A percentile compares a stretch with the other conserved stretches of the same genome.
These are phyloP conservation scores for Entelexis paramagnoliae DNA, from an alignment of 1,139 yeast genomes.

Conservation along the genomic window DNA sequence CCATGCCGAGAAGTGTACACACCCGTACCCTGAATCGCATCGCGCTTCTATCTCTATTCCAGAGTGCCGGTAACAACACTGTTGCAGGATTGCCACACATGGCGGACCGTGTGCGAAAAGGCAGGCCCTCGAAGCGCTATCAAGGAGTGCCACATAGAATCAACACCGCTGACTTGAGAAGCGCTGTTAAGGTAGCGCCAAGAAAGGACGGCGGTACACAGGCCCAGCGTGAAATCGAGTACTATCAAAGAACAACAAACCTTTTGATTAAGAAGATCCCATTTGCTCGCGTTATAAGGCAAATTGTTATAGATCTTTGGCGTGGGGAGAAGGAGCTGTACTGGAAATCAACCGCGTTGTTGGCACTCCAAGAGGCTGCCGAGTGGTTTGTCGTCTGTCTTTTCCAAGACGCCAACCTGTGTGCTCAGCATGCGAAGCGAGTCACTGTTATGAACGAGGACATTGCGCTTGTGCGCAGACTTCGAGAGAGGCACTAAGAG, in stretches of 20 bases:
- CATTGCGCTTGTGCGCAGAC: slow-evolving; percentile 79
- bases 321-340: slow-evolving; percentile 48
- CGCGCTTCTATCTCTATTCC: too few relatives aligned
- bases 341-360: slow-evolving; percentile 83
- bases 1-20: too few relatives aligned
- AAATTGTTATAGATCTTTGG: slow-evolving; percentile 55
- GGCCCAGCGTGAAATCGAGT: slow-evolving; percentile 52
- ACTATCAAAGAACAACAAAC: slow-evolving; percentile 69
- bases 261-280: slow-evolving; percentile 73
- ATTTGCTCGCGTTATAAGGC: slow-evolving; percentile 77
- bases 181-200: slow-evolving; percentile 2
- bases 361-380: slow-evolving; percentile 87
- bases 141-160: slow-evolving; percentile 3
- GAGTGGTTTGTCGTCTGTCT: slow-evolving; percentile 81
- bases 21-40: too few relatives aligned
- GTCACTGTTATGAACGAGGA: slow-evolving; percentile 93
- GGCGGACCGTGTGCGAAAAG: slow-evolving; percentile 3
- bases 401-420: slow-evolving; percentile 78
- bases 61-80: too few relatives aligned
- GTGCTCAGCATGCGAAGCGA: slow-evolving; percentile 88
- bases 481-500: slow-evolving; percentile 48
- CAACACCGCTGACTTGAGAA: neutral
- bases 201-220: slow-evolving; percentile 7
- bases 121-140: neutral
- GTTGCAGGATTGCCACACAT: neutral